These are phyloP conservation scores for Wickerhamomyces chaumierensis DNA, from an alignment of 805 yeast species.

Conservation along the genomic window DNA sequence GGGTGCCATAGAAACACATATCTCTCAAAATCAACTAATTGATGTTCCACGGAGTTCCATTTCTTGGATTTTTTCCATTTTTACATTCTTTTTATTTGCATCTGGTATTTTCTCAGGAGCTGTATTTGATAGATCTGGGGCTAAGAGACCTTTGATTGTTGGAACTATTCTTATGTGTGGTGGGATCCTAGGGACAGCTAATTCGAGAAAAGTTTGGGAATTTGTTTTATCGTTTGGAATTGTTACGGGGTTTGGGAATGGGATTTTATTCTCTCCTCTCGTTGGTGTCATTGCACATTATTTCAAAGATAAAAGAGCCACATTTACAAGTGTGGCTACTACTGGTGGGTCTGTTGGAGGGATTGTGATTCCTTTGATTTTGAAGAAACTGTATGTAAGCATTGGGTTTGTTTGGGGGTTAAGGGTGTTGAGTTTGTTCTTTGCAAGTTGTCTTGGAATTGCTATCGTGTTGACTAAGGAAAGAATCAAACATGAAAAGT, in stretches of 20 bases:
- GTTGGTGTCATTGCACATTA: conserved; percentile 57
- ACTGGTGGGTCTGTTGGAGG: conserved; percentile 52
- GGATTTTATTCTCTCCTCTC: conserved; percentile 48
- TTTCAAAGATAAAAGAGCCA: conserved; percentile 49
- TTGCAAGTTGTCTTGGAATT: conserved; percentile 25
- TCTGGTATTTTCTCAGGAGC: conserved; percentile 46
- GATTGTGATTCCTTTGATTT: conserved; percentile 40
- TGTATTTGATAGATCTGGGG: conserved; percentile 53
- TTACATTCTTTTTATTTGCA: conserved; percentile 38
- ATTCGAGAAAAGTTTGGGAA: conserved; percentile 41
- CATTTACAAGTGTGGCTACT: conserved; percentile 39
- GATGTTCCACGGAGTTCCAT: conserved; percentile 36
- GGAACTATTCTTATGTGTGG: conserved; percentile 36
- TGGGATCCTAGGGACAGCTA: conserved; percentile 51
- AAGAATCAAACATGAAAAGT: conserved; percentile 20
- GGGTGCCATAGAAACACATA: conserved; percentile 59
- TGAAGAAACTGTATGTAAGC: conserved; percentile 34
- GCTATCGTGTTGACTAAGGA: conserved; percentile 30
- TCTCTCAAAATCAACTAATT: conserved; percentile 41
- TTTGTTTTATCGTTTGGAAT: conserved; percentile 51
- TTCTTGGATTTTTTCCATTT: conserved; percentile 62
- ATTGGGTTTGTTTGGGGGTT: conserved; percentile 55
- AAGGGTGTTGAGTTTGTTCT: conserved; percentile 38
- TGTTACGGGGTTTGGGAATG: conserved; percentile 46
- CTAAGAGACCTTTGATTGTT: conserved; percentile 28